phyloP scores from a whole-genome alignment of 2,329 filamentous ascomycete genomes.

The Scortechinia acanthostroma region DNA sequence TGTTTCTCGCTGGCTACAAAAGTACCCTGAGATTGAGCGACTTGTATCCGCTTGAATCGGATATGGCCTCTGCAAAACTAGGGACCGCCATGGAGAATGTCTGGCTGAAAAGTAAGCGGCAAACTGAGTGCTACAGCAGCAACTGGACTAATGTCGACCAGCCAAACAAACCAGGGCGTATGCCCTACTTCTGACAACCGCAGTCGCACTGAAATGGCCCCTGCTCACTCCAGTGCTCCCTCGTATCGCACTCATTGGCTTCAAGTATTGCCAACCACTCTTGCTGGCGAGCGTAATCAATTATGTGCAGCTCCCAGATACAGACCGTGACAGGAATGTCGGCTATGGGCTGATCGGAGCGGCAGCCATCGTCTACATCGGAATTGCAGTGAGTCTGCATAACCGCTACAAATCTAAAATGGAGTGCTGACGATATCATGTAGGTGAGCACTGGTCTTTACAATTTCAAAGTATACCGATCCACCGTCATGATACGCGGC shows the following conservation, averaged over 20 bases:
- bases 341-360: slow-evolving; percentile 18
- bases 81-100: slow-evolving; percentile 10
- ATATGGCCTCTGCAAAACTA: slow-evolving; percentile 11
- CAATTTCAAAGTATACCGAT: neutral
- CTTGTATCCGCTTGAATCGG: slow-evolving; percentile 13
- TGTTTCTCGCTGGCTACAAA: slow-evolving; percentile 17
- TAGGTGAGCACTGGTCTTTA: neutral
- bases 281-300: neutral
- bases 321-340: too few species aligned
- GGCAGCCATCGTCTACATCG: slow-evolving; percentile 16
- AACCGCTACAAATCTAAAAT: slow-evolving; percentile 5
- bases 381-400: slow-evolving; percentile 12
- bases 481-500: neutral
- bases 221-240: neutral
- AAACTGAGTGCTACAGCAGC: too few species aligned
- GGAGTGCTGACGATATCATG: slow-evolving; percentile 2
- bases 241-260: neutral
- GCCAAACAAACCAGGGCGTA: too few species aligned
- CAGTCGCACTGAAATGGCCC: neutral
- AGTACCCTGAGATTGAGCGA: slow-evolving; percentile 11
- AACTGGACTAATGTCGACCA: too few species aligned
- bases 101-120: slow-evolving; percentile 17
- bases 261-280: neutral
- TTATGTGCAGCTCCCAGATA: too few species aligned
- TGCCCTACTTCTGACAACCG: too few species aligned